Conservation (phyloP, 192 early-diverging fungal genomes). For the Hyaloraphidium curvatum region DNA sequence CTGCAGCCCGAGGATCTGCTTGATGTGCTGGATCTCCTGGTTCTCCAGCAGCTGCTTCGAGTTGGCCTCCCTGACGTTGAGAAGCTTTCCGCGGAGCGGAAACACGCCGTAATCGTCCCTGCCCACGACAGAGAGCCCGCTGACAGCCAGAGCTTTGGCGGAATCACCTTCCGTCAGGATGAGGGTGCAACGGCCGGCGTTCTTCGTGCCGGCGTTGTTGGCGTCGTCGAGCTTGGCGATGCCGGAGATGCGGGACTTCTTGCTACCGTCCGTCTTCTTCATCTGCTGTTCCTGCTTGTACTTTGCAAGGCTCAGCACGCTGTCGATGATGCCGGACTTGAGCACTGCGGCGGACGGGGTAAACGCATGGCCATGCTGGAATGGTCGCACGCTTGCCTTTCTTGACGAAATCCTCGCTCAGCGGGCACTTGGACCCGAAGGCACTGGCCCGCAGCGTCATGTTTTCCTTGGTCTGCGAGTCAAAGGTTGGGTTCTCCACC, state of each 20-base stretch:
- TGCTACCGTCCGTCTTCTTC: conserved; percentile 75
- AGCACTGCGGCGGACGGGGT: conserved; percentile 38
- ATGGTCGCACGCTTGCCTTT: conserved; percentile 15
- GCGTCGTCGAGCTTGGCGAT: conserved; percentile 91
- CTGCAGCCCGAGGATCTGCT: conserved; percentile 83
- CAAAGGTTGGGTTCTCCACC: conserved; percentile 88
- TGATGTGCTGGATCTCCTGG: conserved; percentile 71
- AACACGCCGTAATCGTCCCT: conserved; percentile 85
- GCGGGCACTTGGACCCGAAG: conserved; percentile 64
- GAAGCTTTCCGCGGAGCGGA: conserved; percentile 85
- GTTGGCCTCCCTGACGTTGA: conserved; percentile 85
- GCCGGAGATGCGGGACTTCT: conserved; percentile 40
- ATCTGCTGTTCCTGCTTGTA: conserved; percentile 52
- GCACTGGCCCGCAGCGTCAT: conserved; percentile 55
- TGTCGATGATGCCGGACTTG: conserved; percentile 70
- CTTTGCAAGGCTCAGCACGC: conserved; percentile 45
- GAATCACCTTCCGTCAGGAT: conserved; percentile 97
- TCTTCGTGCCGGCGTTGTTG: conserved; percentile 61
- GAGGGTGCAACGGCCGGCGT: conserved; percentile 64
- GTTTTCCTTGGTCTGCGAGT: conserved; percentile 94
- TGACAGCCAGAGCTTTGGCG: conserved; percentile 73
- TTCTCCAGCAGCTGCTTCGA: conserved; percentile 49
- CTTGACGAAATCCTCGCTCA: conserved; percentile 63
- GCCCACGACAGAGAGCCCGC: conserved; percentile 71
- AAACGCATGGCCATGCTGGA: conserved; percentile 5